Percentiles rank a stretch among this genome's conserved stretches.
Conservation (phyloP, 306 rosid species). For the Fragaria ananassa region DNA sequence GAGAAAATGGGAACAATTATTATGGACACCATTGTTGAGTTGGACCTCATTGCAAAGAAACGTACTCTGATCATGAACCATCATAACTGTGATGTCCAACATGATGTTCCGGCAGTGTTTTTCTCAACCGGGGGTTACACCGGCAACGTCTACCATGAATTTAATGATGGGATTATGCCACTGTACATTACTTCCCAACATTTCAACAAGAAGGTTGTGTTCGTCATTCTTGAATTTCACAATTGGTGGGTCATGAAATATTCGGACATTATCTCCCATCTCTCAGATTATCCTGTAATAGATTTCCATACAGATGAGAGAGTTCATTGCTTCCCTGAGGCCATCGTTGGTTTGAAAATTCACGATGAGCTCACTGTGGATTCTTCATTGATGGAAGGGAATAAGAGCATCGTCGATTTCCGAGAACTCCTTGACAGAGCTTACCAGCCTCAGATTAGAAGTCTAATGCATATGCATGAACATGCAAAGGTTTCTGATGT, state of each 20-base stretch:
- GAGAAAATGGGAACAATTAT: conserved; percentile 80
- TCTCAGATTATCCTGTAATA: conserved; percentile 57
- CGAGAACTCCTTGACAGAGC: conserved; percentile 56
- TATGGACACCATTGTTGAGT: conserved; percentile 66
- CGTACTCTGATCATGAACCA: conserved; percentile 14
- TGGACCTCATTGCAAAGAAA: conserved; percentile 50
- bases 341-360: conserved; percentile 70
- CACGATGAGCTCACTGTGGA: conserved; percentile 75
- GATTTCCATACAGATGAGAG: conserved; percentile 50
- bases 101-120: conserved; percentile 80
- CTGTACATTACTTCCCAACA: conserved; percentile 72
- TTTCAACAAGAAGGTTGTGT: conserved; percentile 67
- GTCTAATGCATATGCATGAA: conserved; percentile 36
- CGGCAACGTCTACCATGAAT: conserved; percentile 88
- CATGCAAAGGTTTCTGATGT: conserved; percentile 30
- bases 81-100: conserved; percentile 57
- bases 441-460: conserved; percentile 55
- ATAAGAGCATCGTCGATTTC: conserved; percentile 62
- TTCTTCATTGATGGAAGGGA: conserved; percentile 48
- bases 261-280: conserved; percentile 65
- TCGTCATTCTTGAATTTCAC: conserved; percentile 79
- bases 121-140: conserved; percentile 95
- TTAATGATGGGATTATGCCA: conserved; percentile 87
- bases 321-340: conserved; percentile 86
- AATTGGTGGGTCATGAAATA: conserved; percentile 83